Percentiles rank a stretch among this genome's conserved stretches.
phyloP scores from a whole-genome alignment of 192 early-diverging fungal species.

The Gonapodya prolifera region DNA sequence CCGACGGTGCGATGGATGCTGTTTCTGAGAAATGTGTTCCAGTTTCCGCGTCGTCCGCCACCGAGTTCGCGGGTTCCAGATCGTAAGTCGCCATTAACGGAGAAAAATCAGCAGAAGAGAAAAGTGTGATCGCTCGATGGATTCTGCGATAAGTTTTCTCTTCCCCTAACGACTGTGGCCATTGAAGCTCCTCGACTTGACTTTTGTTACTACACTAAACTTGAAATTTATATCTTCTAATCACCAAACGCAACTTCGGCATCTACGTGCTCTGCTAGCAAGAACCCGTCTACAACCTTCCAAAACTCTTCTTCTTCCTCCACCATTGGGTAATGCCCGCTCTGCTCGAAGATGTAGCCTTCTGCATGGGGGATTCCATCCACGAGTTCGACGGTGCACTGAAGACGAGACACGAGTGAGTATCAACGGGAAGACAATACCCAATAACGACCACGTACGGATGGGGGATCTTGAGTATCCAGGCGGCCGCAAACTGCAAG shows the following conservation, averaged over 20 bases:
- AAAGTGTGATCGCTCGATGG: no score
- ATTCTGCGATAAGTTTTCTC: no score
- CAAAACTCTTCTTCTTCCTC: background rate
- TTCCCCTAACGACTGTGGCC: no score
- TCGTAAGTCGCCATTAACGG: background rate
- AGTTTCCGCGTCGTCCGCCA: background rate
- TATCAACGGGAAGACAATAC: background rate
- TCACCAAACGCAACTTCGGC: background rate
- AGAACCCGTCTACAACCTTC: background rate
- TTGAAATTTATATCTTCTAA: background rate
- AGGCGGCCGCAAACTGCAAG: background rate
- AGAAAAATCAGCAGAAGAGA: no score
- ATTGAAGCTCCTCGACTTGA: no score
- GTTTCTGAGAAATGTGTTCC: background rate
- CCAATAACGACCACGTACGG: background rate
- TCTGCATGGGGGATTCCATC: background rate
- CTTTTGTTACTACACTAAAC: no score
- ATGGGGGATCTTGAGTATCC: background rate
- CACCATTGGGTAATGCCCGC: background rate
- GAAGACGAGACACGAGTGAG: background rate
- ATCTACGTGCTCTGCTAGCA: background rate
- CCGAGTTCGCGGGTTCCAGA: background rate
- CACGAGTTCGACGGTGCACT: background rate
- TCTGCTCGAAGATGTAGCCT: background rate
- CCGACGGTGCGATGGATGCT: no score